Evolutionary conservation across 2,329 filamentous ascomycete species (phyloP).

Genomic region (Alternaria consortialis): DNA sequence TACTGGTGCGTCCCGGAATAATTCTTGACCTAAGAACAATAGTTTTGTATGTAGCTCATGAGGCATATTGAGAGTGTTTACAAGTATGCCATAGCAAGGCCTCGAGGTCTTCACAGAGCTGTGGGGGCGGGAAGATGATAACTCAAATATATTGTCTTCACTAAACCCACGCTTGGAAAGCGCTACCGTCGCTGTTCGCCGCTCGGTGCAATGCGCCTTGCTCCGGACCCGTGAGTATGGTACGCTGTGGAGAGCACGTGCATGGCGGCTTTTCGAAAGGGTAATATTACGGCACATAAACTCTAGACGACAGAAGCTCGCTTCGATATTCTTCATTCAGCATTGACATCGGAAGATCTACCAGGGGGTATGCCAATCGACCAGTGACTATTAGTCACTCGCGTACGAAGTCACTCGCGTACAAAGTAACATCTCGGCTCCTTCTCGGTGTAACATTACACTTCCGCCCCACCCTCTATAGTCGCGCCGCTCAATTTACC

Average conservation of each 20-base stretch:
- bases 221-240: slow-evolving; percentile 7
- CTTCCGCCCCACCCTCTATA: slow-evolving; percentile 45
- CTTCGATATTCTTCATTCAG: neutral
- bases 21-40: neutral
- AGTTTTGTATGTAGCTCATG: neutral
- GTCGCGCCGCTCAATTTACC: slow-evolving; percentile 45
- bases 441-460: slow-evolving; percentile 12
- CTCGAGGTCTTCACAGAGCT: neutral
- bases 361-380: neutral
- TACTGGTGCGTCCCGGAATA: neutral
- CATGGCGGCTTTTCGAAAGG: slow-evolving; percentile 1
- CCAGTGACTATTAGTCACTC: neutral
- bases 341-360: neutral
- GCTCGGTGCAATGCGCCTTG: slow-evolving; percentile 10
- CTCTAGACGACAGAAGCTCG: neutral
- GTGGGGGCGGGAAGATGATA: neutral
- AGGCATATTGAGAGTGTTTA: neutral
- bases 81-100: neutral
- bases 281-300: neutral
- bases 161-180: neutral
- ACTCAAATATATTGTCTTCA: neutral
- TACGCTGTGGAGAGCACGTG: slow-evolving; percentile 2
- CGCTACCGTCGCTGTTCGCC: slow-evolving; percentile 7
- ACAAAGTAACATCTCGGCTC: neutral
- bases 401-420: slow-evolving; percentile 1